Evolutionary conservation across 1,284 basidiomycete genomes (phyloP).

Genomic region (Rhodotorula sp.): DNA sequence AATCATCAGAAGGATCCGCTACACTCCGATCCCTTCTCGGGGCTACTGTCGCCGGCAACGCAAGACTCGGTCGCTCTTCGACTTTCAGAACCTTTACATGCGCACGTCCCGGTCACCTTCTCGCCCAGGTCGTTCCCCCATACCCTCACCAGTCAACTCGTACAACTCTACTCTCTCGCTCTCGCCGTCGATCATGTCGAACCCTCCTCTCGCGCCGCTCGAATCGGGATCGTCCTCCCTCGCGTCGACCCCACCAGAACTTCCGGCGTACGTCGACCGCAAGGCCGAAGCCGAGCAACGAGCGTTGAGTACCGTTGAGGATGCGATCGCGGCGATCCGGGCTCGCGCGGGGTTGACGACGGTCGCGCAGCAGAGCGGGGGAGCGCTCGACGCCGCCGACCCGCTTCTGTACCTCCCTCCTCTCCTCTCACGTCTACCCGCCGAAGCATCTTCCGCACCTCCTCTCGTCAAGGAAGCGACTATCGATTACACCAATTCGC

Average conservation of each 20-base stretch:
- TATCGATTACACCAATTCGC: conserved; percentile 64
- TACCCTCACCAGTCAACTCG: neutral
- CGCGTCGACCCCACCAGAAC: neutral
- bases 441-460: conserved; percentile 34
- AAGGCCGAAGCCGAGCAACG: neutral
- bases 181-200: neutral
- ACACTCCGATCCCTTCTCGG: no score
- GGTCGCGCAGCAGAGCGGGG: neutral
- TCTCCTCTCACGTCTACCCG: conserved; percentile 64
- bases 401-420: conserved; percentile 59
- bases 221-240: neutral
- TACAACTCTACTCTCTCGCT: neutral
- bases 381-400: neutral
- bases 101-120: neutral
- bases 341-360: neutral
- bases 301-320: neutral
- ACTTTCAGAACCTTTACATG: no score
- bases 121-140: neutral
- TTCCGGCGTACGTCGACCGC: neutral
- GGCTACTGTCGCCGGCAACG: no score
- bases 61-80: no score
- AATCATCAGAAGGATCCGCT: no score
- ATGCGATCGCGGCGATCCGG: conserved; percentile 1
- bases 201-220: neutral
- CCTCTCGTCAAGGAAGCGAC: conserved; percentile 39